Evolutionary conservation across 2,329 filamentous ascomycete species (phyloP).

Genomic region (Talaromyces sp.): DNA sequence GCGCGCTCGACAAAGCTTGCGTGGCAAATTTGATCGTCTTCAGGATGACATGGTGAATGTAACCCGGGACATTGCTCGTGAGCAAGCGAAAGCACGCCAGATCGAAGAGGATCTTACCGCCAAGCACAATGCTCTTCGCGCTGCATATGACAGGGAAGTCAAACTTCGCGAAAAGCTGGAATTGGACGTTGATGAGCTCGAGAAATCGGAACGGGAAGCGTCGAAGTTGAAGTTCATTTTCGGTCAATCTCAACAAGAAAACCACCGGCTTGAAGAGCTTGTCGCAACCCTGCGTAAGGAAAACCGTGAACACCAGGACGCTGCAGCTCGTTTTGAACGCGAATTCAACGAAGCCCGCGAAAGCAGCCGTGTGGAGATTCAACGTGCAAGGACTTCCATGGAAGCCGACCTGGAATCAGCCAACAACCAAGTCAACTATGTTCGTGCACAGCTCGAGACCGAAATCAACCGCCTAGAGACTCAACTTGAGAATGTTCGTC

Average conservation of each 20-base stretch:
- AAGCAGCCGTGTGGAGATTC: slow-evolving; percentile 70
- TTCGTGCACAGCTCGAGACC: slow-evolving; percentile 75
- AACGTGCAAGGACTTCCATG: slow-evolving; percentile 71
- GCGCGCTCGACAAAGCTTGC: slow-evolving; percentile 75
- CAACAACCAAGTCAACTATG: slow-evolving; percentile 77
- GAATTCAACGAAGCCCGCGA: slow-evolving; percentile 83
- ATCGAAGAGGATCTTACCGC: slow-evolving; percentile 54
- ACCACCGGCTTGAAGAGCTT: slow-evolving; percentile 59
- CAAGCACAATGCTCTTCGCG: slow-evolving; percentile 50
- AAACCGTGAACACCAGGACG: slow-evolving; percentile 67
- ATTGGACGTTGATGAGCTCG: slow-evolving; percentile 54
- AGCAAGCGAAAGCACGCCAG: slow-evolving; percentile 73
- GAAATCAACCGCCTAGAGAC: slow-evolving; percentile 66
- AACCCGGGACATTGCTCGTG: slow-evolving; percentile 72
- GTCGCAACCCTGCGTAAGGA: slow-evolving; percentile 44
- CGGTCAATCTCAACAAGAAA: slow-evolving; percentile 55
- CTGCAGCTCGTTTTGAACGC: slow-evolving; percentile 64
- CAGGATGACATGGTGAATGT: slow-evolving; percentile 82
- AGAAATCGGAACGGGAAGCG: slow-evolving; percentile 68
- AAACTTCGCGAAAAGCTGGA: slow-evolving; percentile 58
- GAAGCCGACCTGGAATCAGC: slow-evolving; percentile 77
- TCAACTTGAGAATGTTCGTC: slow-evolving; percentile 70
- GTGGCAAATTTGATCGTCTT: slow-evolving; percentile 74
- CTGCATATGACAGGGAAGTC: slow-evolving; percentile 62
- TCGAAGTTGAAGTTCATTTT: slow-evolving; percentile 75